Base-by-base conservation (phyloP, 2,329 filamentous ascomycete species). In the Phialemonium atrogriseum region DNA sequence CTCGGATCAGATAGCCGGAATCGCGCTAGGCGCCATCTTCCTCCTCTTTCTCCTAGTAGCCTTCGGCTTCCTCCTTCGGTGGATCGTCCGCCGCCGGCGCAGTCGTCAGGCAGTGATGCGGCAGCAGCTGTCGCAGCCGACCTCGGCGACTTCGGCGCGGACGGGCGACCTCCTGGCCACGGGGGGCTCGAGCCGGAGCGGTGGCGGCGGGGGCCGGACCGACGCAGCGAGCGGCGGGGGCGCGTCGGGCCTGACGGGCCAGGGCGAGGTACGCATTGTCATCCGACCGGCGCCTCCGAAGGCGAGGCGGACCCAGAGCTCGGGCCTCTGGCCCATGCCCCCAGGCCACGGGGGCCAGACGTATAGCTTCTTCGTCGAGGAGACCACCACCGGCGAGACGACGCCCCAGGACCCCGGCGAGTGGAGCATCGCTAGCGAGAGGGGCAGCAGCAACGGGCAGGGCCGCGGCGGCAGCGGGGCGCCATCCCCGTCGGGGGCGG, bases 391-490 rank as follows among this genome's bases (percentile, higher is more conserved):
- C 23, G 42, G 40, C 10, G 35, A 34, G 22, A 40, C 42, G 19
- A 44, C 39, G 15, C 41, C 38, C 7, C 33, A 39, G n/a, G 47
- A 49, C 20, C 38, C 40, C 3, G 37, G 30, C 9, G 35, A 36
- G 11, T 54, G 52, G 52, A 53, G 50, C 34, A 44, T 46, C 15
- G 43, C 42, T 7, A 54, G 50, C 32, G 48, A 55, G 34, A 43
- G 34, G 22, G 36, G 39, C 11, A 46, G 45, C 26, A 29, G 35
- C 84, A 7, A 70, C 66, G 30, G 69, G 15, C 27, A 27, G 24
- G 30, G 33, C 17, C 24, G 23, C 14, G 30, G 4, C 27, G 31
- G 24, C 10, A 27, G 25, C 25, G 25, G 25, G 5, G 45, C 10
- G 26, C 6, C 14, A 27, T 27, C 25, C 13, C 14, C 25, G 7